Base-by-base conservation (phyloP, 148 eudicot species). In the Persicaria tinctoria region DNA sequence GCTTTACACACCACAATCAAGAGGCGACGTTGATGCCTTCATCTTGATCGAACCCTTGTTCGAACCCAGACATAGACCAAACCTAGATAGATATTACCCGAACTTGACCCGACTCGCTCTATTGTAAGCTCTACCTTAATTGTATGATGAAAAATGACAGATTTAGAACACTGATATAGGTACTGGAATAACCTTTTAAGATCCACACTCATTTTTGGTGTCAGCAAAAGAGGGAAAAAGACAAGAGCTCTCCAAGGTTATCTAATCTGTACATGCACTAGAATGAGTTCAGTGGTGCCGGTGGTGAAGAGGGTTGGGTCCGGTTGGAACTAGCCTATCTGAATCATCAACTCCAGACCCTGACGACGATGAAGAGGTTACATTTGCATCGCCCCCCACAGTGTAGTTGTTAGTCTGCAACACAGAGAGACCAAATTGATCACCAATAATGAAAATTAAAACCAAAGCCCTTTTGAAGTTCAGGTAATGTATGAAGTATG, bases 221-320 rank as follows among this genome's bases (percentile, higher is more conserved):
- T 51, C 54, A 10, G 10, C 13, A 12, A 55, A n/a, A 55, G 59
- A 16, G 59, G 6, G n/a, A 55, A n/a, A 16, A 14, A 55, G 6
- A 4, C 1, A 2, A 2, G 3, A 63, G 68, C 70, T 38, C 70
- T 38, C 48, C 64, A 59, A 59, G 38, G 48, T 66, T 38, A 41
- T 41, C 45, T 63, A 6, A 66, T 44, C 16, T 66, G 47, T 38
- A 66, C 70, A 38, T 38, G 13, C 70, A 66, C 45, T 64, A 27
- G 9, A 9, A 64, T 10, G 68, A 60, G 44, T 66, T 66, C 70
- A 66, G 32, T 12, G 48, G 48, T 66, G 70, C 48, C 38, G 38
- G 48, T 66, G 70, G 48, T 66, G 70, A 66, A 66, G 70, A 38
- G 47, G 70, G 48, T 66, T 66, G 70, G 70, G 70, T 41, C 70